Conservation (phyloP, 495 filamentous ascomycete species). For the Aspergillus nidulans region DNA sequence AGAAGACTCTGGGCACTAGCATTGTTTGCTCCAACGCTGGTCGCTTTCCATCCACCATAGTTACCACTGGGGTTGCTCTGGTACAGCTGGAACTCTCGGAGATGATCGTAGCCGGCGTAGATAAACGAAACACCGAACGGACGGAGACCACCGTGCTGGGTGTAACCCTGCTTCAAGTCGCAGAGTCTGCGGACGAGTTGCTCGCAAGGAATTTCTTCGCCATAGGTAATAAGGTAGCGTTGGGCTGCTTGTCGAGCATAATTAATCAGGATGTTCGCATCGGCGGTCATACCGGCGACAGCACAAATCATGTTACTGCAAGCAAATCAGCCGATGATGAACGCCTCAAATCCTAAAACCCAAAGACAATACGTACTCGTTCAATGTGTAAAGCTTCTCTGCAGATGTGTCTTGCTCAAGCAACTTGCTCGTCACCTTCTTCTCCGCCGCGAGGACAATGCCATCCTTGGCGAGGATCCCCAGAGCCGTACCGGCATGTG, state of each 20-base stretch:
- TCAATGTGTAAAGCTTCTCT: constrained; percentile 98
- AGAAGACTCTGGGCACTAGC: constrained; percentile 94
- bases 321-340: constrained; percentile 15
- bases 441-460: constrained; percentile 97
- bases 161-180: constrained; percentile 99
- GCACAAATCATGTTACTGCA: constrained; percentile 99
- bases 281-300: constrained; percentile 97
- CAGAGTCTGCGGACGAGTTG: constrained; percentile 95
- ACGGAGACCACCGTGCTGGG: constrained; percentile 94
- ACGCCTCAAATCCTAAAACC: neutral
- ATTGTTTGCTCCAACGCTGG: constrained; percentile 95
- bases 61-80: constrained; percentile 99
- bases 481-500: constrained; percentile 93
- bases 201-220: constrained; percentile 99
- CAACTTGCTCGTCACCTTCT: constrained; percentile 98
- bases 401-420: constrained; percentile 98
- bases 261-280: constrained; percentile 99
- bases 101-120: constrained; percentile 95
- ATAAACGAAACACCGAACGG: constrained; percentile 99
- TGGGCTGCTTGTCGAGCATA: constrained; percentile 96
- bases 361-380: constrained; percentile 63
- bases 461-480: constrained; percentile 97
- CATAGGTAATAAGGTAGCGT: constrained; percentile 96
- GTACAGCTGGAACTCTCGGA: constrained; percentile 96
- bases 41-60: constrained; percentile 99